Evolutionary conservation across 805 yeast genomes (phyloP).

Genomic region (Candida rishiriensis): DNA sequence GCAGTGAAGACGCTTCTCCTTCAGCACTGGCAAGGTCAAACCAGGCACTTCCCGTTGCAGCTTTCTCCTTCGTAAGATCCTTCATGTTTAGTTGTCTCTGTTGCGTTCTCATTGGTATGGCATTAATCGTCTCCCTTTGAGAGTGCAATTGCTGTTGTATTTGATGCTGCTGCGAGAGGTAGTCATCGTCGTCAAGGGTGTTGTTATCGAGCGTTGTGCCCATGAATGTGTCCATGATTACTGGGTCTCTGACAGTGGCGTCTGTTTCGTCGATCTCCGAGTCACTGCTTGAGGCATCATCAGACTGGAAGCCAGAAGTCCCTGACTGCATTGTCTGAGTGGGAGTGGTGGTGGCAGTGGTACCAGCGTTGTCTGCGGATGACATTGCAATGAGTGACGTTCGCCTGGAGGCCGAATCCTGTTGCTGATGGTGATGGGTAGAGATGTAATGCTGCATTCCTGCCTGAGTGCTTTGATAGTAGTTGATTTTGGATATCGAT

Average conservation of each 20-base stretch:
- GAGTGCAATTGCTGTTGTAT: neutral
- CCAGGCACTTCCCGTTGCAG: conserved; percentile 21
- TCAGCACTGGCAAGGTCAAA: conserved; percentile 11
- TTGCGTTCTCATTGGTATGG: conserved; percentile 26
- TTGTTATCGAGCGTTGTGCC: neutral
- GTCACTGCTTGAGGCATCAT: conserved; percentile 3
- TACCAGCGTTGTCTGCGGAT: neutral
- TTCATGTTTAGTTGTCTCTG: conserved; percentile 26
- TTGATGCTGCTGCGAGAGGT: neutral
- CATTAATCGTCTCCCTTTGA: neutral
- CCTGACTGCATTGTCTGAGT: neutral
- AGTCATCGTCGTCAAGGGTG: neutral
- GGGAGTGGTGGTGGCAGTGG: neutral
- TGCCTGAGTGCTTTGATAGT: conserved; percentile 16
- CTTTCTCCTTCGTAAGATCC: conserved; percentile 10
- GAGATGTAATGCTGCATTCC: conserved; percentile 9
- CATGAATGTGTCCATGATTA: neutral
- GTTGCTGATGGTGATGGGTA: conserved; percentile 5
- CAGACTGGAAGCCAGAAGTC: neutral
- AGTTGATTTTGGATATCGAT: conserved; percentile 22
- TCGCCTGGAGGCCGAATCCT: neutral
- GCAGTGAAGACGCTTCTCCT: neutral
- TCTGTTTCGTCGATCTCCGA: conserved; percentile 1
- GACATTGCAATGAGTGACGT: neutral
- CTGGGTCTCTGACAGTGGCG: neutral